A percentile compares a stretch with the other conserved stretches of the same genome.
These are phyloP conservation scores for Achlya hypogyna DNA, from an alignment of 352 stramenopile species.

Conservation along the genomic window DNA sequence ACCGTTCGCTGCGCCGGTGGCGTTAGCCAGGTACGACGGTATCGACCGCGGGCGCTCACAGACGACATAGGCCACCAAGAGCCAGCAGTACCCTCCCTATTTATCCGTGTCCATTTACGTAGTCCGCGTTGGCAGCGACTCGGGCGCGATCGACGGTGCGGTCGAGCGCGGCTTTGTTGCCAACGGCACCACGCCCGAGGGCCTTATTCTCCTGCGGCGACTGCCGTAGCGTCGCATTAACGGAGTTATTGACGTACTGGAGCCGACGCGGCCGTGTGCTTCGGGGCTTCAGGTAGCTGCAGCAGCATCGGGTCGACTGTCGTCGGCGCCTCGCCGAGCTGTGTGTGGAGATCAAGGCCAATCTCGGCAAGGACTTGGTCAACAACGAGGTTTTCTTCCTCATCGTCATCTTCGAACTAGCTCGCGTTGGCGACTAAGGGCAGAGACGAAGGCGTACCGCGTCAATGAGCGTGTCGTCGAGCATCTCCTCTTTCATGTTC, in stretches of 20 bases:
- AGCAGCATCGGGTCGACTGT: neutral
- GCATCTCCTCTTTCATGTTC: constrained; percentile 50
- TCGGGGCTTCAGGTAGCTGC: neutral
- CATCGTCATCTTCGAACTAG: constrained; percentile 46
- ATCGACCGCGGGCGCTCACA: too few species aligned
- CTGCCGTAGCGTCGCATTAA: neutral
- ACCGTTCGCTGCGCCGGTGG: neutral
- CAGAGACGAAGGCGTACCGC: constrained; percentile 17
- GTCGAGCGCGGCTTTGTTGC: neutral
- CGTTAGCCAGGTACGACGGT: neutral
- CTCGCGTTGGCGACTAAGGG: neutral
- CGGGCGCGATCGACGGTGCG: too few species aligned
- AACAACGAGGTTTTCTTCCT: constrained; percentile 40
- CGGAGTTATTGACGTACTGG: neutral
- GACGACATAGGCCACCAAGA: neutral
- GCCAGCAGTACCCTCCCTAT: constrained; percentile 3
- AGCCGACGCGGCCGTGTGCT: neutral
- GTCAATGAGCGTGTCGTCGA: constrained; percentile 54
- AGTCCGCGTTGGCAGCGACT: neutral
- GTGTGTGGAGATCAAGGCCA: constrained; percentile 45
- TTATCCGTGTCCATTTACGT: constrained; percentile 13
- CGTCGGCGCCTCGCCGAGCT: constrained; percentile 38
- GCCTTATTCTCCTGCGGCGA: neutral
- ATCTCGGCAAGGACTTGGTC: constrained; percentile 54
- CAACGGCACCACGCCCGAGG: neutral